Percentiles rank a stretch among this genome's conserved stretches.
These are phyloP conservation scores for Mucor velutinosus DNA, from an alignment of 371 early-diverging fungal species.

Conservation along the genomic window DNA sequence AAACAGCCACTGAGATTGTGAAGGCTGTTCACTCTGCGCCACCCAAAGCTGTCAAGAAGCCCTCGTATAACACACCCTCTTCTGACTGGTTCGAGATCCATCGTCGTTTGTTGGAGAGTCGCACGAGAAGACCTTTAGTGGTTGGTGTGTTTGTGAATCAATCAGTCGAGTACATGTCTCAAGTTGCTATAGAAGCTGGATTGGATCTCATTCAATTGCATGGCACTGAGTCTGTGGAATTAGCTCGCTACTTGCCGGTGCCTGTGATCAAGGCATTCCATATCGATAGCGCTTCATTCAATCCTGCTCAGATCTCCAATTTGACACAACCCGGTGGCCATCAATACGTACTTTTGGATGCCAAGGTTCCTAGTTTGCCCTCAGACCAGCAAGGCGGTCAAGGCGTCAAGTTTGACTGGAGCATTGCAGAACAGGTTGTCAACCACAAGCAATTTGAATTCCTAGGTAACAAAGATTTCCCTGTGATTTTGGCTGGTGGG, in stretches of 20 bases:
- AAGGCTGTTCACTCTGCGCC: constrained; percentile 50
- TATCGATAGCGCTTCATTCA: constrained; percentile 56
- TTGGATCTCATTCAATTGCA: constrained; percentile 95
- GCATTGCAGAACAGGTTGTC: constrained; percentile 66
- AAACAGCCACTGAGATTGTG: constrained; percentile 66
- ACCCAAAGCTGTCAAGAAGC: constrained; percentile 27
- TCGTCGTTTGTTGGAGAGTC: constrained; percentile 45
- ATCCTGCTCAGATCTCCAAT: constrained; percentile 42
- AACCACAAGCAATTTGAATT: constrained; percentile 30
- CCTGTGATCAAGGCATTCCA: constrained; percentile 93
- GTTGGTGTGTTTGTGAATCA: constrained; percentile 96
- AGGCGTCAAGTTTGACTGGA: constrained; percentile 81
- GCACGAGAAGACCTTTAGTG: constrained; percentile 70
- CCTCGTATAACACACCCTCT: not conserved
- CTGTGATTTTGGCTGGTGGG: constrained; percentile 91
- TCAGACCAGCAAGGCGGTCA: constrained; percentile 70
- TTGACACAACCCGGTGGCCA: constrained; percentile 61
- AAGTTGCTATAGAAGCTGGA: constrained; percentile 61
- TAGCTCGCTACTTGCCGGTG: constrained; percentile 69
- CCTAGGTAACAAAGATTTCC: constrained; percentile 47
- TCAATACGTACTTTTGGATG: constrained; percentile 71
- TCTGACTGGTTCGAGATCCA: constrained; percentile 66
- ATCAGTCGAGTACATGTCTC: constrained; percentile 73
- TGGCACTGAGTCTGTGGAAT: constrained; percentile 73
- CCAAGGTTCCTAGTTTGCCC: constrained; percentile 54